These are phyloP conservation scores for Nakazawaea molendinolei DNA, from an alignment of 805 yeast genomes.

Conservation along the genomic window DNA sequence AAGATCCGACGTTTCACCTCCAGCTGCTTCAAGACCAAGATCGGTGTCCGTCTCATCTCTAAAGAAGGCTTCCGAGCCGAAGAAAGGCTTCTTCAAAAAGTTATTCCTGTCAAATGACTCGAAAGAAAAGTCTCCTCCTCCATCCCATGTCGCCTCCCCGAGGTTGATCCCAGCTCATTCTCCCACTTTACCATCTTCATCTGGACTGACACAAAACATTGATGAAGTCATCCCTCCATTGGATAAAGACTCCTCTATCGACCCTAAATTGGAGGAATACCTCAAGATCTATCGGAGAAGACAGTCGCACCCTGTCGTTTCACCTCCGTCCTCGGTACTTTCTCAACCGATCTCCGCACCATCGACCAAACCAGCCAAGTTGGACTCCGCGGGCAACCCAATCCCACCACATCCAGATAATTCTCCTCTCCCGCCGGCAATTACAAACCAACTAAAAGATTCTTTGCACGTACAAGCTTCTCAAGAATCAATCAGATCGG, in stretches of 20 bases:
- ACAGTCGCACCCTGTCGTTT: too few species aligned
- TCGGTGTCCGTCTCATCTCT: constrained; percentile 9
- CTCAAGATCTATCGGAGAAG: constrained; percentile 31
- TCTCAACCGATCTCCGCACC: constrained; percentile 3
- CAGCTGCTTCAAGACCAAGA: constrained; percentile 7
- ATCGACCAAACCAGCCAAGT: background rate
- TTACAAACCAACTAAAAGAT: too few species aligned
- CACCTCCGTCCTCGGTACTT: too few species aligned
- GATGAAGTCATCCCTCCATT: background rate
- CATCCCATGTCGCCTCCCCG: background rate
- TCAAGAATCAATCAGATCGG: background rate
- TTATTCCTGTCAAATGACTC: constrained; percentile 19
- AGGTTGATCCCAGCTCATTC: background rate
- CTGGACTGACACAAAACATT: too few species aligned
- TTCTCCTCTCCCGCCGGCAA: constrained; percentile 44
- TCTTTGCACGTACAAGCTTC: constrained; percentile 12
- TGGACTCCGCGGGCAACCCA: constrained; percentile 30
- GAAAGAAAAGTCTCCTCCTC: constrained; percentile 4
- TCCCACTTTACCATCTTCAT: background rate
- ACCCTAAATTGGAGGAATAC: constrained; percentile 41
- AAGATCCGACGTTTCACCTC: constrained; percentile 1
- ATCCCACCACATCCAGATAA: constrained; percentile 45
- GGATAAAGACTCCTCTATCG: constrained; percentile 20
- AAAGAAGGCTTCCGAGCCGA: constrained; percentile 5
- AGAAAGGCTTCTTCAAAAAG: constrained; percentile 19